Evolutionary conservation across 2,329 filamentous ascomycete species (phyloP), one percentile per base, ranked within the genome.

Genomic region (Boeremia exigua): DNA sequence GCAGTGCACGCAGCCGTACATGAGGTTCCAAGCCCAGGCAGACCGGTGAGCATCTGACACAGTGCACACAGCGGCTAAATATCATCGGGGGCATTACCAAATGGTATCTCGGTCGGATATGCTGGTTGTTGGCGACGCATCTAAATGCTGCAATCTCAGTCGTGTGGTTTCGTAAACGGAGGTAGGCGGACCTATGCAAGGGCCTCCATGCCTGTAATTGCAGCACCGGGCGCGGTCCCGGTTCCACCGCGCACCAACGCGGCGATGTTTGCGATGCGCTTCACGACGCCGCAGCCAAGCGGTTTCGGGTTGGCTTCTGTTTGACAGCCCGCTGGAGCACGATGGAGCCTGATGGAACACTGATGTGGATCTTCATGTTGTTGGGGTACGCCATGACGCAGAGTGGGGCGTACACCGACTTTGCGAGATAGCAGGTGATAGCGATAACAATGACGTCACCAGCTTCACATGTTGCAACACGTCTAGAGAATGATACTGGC

Each of bases 251-350:
- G 15, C 29, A 40, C 45, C 39, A 37, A 44, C 44, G 25, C 17
- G 37, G 53, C 40, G 40, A 50, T 40, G 40, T 39, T 50, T 50
- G 46, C 46, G 46, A 47, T 28, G 19, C 37, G 53, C 53, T 56
- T 56, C 53, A 56, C 23, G 36, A 42, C 23, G 53, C 53, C 47
- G 47, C 53, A 50, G 53, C 53, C 53, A 56, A 56, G 53, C 8
- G 48, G 27, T 47, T 51, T 56, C 47, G 34, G 46, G 43, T 51
- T 47, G 48, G 51, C 42, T n/a, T 51, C 36, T 51, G 47, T 56
- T 30, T 56, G 53, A 56, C 53, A 27, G 28, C 8, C 32, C 42
- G 37, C 48, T 51, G 30, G 36, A 23, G 6, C 11, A n/a, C 28
- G 30, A 32, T 51, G 30, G 46, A 33, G 1, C 6, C 12, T 39